Conservation (phyloP, 345 rosid genomes). For the Durio zibethinus region DNA sequence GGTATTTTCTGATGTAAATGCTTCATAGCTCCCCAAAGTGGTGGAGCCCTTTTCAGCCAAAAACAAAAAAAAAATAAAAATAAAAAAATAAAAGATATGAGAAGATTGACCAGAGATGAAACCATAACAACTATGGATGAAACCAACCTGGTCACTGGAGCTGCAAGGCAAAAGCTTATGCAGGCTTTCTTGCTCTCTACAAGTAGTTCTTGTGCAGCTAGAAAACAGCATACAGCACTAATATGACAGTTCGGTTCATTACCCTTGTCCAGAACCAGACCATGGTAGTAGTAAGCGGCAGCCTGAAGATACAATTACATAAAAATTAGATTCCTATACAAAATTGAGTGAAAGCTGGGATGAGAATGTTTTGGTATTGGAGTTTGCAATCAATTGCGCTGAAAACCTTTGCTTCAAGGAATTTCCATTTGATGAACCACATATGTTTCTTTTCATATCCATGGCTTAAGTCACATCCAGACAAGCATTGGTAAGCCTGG, state of each 20-base stretch:
- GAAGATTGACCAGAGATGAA: too few species aligned
- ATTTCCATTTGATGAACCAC: conserved; percentile 85
- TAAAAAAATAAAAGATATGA: too few species aligned
- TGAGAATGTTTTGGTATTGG: not conserved
- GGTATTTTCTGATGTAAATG: conserved; percentile 82
- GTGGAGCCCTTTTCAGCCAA: conserved; percentile 56
- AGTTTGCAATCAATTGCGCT: not conserved
- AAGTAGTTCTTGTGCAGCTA: conserved; percentile 76
- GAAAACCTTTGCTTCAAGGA: conserved; percentile 84
- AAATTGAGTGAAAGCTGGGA: not conserved
- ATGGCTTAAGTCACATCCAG: conserved; percentile 43
- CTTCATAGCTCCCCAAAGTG: conserved; percentile 85
- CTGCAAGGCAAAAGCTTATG: conserved; percentile 69
- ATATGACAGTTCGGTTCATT: conserved; percentile 64
- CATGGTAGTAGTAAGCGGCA: conserved; percentile 91
- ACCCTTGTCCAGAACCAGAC: conserved; percentile 81
- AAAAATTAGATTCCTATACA: not conserved
- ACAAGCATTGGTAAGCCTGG: conserved; percentile 71
- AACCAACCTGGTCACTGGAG: conserved; percentile 76
- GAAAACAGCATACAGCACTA: conserved; percentile 77
- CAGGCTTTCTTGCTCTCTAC: conserved; percentile 86
- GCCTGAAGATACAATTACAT: conserved; percentile 43
- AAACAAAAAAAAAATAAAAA: not conserved
- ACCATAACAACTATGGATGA: too few species aligned
- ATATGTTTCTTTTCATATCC: conserved; percentile 67